These are phyloP conservation scores for Limtongia smithiae DNA, from an alignment of 805 yeast species.

Conservation along the genomic window DNA sequence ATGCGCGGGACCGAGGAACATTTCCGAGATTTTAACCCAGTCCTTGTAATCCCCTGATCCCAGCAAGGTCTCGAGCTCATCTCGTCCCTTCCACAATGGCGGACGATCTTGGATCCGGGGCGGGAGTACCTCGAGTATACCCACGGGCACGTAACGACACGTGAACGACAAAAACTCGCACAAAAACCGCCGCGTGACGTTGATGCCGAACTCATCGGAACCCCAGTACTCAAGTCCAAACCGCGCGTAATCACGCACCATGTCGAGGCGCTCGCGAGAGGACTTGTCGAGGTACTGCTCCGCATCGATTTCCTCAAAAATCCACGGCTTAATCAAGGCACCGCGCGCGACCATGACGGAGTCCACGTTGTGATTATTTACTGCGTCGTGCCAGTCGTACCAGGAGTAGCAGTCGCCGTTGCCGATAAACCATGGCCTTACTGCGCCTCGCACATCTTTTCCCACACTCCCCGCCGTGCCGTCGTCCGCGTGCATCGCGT, in stretches of 20 bases:
- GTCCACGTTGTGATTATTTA: constrained; percentile 68
- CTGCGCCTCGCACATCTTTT: constrained; percentile 39
- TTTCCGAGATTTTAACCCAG: constrained; percentile 93
- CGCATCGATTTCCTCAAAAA: constrained; percentile 89
- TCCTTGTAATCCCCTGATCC: constrained; percentile 83
- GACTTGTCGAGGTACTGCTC: constrained; percentile 87
- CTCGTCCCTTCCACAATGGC: constrained; percentile 87
- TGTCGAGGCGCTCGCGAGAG: constrained; percentile 82
- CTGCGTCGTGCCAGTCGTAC: constrained; percentile 82
- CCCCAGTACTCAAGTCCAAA: constrained; percentile 98
- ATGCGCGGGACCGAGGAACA: constrained; percentile 87
- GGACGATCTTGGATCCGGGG: constrained; percentile 91
- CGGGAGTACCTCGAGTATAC: constrained; percentile 83
- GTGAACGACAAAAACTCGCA: constrained; percentile 94
- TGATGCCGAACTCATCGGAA: constrained; percentile 89
- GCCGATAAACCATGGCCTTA: constrained; percentile 72
- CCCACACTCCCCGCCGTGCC: constrained; percentile 43
- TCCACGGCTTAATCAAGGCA: constrained; percentile 97
- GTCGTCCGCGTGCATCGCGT: constrained; percentile 10
- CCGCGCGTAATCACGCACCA: constrained; percentile 62
- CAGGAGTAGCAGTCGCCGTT: constrained; percentile 88
- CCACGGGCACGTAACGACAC: constrained; percentile 91
- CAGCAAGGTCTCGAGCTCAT: constrained; percentile 83
- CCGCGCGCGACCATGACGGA: constrained; percentile 98
- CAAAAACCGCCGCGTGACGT: constrained; percentile 79